Conservation (phyloP, 139 green algal species). For the Coelastrella sp. region DNA sequence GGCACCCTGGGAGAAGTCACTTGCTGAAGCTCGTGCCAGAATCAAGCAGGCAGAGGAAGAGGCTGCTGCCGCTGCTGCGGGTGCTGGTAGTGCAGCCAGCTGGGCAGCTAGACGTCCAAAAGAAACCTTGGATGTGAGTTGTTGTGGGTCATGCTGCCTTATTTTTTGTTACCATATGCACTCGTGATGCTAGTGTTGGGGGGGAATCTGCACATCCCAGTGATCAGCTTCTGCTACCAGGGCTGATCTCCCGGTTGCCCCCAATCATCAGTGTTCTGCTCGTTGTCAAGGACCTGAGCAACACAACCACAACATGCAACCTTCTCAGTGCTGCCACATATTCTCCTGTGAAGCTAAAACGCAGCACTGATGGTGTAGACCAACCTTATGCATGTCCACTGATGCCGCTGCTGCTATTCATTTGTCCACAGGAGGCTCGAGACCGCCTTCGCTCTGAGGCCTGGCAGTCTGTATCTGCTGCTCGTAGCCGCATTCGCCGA, state of each 20-base stretch:
- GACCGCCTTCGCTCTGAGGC: constrained; percentile 44
- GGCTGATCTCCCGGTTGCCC: no score
- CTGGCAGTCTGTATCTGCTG: constrained; percentile 42
- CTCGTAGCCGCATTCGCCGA: constrained; percentile 39
- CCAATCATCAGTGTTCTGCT: no score
- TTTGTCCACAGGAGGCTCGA: constrained; percentile 6
- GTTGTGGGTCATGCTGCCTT: no score
- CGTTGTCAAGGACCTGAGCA: no score
- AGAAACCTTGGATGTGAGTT: constrained; percentile 45
- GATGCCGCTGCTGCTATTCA: constrained; percentile 15
- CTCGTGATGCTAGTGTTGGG: no score
- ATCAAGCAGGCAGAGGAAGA: constrained; percentile 44
- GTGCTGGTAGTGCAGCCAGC: background rate
- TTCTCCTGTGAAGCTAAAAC: no score
- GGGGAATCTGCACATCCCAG: no score
- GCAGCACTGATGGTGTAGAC: background rate
- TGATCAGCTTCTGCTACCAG: no score
- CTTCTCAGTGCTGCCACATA: no score
- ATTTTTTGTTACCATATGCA: no score
- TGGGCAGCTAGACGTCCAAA: background rate
- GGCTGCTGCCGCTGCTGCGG: constrained; percentile 33
- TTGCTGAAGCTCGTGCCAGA: constrained; percentile 36
- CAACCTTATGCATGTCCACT: background rate
- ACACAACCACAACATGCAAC: no score
- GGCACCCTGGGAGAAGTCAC: constrained; percentile 45